Base-by-base conservation (phyloP, 2,329 filamentous ascomycete species). In the Akanthomyces dipterigenus region DNA sequence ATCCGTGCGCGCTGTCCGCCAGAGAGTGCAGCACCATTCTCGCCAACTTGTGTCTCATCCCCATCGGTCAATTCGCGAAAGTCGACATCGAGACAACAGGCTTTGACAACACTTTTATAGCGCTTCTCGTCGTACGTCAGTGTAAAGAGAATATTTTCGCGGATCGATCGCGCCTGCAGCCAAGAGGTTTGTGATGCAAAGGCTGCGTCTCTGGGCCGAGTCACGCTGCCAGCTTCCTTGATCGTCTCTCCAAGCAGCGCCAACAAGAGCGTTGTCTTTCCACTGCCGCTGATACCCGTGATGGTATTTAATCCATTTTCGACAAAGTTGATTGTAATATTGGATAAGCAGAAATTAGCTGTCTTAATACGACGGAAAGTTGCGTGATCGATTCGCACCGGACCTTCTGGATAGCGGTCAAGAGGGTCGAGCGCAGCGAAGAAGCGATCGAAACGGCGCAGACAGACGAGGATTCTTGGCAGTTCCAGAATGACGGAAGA, bases 181-280 rank as follows among this genome's bases (percentile, higher is more conserved):
- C 82, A 85, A 0, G 82, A 72, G 2, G 79, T 80, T 62, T 85
- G 83, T 2, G 82, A 82, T 3, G 81, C 81, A 68, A 82, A 86
- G 0, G 81, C 82, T 26, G 84, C 74, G 57, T 84, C 82, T 26
- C 73, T 71, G 1, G 81, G 80, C 11, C 78, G 75, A 5, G 77
- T 78, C 16, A 84, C 75, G 16, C 69, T 68, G 16, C 82, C 82
- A 2, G 64, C 65, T 61, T 82, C 79, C 28, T 81, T 68, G 54
- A 82, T 72, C 2, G 81, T 82, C 69, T 85, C 82, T 9, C 82
- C 82, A 3, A 85, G 73, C 9, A 85, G 80, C 3, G 80, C 77
- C 50, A 82, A 70, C 24, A 85, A 70, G 2, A 86, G 71, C 0
- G 82, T 83, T 1, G 82, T 83, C 68, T 86, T 86, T 6, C 83